phyloP scores from a whole-genome alignment of 768 basidiomycete species.

The Termitomyces heimii region DNA sequence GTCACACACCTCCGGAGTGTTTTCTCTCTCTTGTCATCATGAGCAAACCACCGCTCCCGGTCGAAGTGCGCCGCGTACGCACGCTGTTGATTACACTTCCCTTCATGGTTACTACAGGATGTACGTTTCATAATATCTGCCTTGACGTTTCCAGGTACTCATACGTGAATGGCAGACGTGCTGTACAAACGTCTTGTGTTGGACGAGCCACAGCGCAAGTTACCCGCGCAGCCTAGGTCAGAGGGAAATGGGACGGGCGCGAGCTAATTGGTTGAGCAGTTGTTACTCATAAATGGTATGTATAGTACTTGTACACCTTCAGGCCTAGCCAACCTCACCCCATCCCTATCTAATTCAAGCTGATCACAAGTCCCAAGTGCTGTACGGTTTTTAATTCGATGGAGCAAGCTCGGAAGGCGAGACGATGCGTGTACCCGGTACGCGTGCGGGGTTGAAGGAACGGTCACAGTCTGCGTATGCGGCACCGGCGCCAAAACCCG shows the following conservation, averaged over 20 bases:
- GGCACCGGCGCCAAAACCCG: constrained; percentile 82
- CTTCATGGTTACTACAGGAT: background rate
- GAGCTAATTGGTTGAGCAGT: background rate
- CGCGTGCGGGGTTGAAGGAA: constrained; percentile 85
- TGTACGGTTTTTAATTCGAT: background rate
- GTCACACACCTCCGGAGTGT: background rate
- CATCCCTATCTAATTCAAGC: background rate
- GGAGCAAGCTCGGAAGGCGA: constrained; percentile 25
- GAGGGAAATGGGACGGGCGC: background rate
- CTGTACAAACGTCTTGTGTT: background rate
- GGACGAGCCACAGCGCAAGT: background rate
- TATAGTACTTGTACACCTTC: background rate
- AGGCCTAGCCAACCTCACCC: background rate
- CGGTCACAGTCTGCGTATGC: constrained; percentile 93
- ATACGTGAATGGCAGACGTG: background rate
- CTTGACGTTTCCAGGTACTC: background rate
- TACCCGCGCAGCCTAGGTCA: background rate
- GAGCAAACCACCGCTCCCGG: background rate
- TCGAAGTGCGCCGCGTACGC: background rate
- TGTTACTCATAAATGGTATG: background rate
- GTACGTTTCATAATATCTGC: background rate
- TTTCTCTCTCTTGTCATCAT: background rate
- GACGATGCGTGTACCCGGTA: constrained; percentile 78
- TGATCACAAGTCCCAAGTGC: background rate
- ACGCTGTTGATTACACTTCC: background rate